Evolutionary conservation across 495 filamentous ascomycete genomes (phyloP).

Genomic region (Aspergillus biplanus): DNA sequence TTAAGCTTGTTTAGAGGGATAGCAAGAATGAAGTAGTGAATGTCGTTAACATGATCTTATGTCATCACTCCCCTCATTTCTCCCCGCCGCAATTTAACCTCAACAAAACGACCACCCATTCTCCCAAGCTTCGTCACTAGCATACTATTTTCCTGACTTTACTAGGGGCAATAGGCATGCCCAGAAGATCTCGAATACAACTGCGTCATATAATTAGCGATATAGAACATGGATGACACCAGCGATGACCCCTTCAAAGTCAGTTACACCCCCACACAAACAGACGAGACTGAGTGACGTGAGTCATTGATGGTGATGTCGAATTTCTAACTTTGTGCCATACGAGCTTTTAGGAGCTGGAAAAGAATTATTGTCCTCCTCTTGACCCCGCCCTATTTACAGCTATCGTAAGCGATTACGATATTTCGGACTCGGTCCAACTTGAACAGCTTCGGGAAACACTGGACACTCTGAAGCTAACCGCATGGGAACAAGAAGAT

Average conservation of each 20-base stretch:
- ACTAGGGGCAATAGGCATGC: constrained; percentile 27
- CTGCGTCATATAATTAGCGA: constrained; percentile 22
- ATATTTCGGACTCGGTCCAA: constrained; percentile 51
- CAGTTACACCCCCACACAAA: constrained; percentile 7
- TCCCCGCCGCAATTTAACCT: no score
- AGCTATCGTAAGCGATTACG: constrained; percentile 69
- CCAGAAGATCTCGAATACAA: constrained; percentile 19
- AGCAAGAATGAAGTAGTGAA: no score
- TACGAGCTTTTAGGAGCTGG: constrained; percentile 37
- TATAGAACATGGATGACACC: constrained; percentile 34
- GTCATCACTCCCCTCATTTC: no score
- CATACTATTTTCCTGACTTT: not conserved
- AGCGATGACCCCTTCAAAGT: constrained; percentile 24
- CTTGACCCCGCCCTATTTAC: constrained; percentile 66
- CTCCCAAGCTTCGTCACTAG: no score
- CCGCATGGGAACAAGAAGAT: constrained; percentile 65
- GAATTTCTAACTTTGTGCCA: constrained; percentile 2
- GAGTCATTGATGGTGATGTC: not conserved
- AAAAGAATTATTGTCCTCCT: constrained; percentile 61
- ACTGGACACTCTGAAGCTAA: constrained; percentile 61
- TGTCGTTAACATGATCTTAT: no score
- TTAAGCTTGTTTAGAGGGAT: not conserved
- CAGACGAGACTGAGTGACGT: not conserved
- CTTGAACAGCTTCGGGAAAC: constrained; percentile 55
- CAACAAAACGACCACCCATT: no score